Base-by-base conservation (phyloP, 2,329 filamentous ascomycete species). In the Alternaria sp. region DNA sequence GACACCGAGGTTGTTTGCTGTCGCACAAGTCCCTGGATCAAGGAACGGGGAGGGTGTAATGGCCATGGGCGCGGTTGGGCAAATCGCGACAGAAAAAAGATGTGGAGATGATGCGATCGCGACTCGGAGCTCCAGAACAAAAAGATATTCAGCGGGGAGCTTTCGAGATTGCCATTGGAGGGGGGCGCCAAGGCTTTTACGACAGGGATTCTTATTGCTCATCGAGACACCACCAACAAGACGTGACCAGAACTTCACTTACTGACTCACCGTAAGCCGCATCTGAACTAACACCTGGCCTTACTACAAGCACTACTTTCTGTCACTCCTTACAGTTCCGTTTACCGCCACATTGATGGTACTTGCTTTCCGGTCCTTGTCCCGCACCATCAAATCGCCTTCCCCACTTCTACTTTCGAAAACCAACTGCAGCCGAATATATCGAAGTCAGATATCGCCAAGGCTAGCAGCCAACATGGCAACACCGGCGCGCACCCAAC, bases 1-100 rank as follows among this genome's bases (percentile, higher is more conserved):
- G 63, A 98, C 90, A 26, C 93, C 91, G 44, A 98, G 86, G 3
- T 85, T 85, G 68, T 91, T 85, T 22, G 87, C 81, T 11, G 84
- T 81, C 4, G 94, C 89, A 20, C 81, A 79, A 3, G 83, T 74
- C 16, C 89, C 88, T 0, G 91, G 89, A 54, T 91, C 86, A 39
- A 98, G 85, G 70, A 99, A 98, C 0, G 93, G 90, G 9, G 94
- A 97, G 2, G 79, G 67, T 8, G 55, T 36, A 24, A 64, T 61
- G n/a, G 71, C 68, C 73, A 74, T 77, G 24, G 39, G 28, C 28
- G 47, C 20, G 9, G 30, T 12, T 16, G 7, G 8, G 4, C 30
- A 34, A 20, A 51, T 28, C 32, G 46, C 44, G 41, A 48, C 26
- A 46, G 24, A 28, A 4, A 26, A 18, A 51, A 30, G 26, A 57